Conservation (phyloP, 1,139 yeast species). For the Yamadazyma mexicana region DNA sequence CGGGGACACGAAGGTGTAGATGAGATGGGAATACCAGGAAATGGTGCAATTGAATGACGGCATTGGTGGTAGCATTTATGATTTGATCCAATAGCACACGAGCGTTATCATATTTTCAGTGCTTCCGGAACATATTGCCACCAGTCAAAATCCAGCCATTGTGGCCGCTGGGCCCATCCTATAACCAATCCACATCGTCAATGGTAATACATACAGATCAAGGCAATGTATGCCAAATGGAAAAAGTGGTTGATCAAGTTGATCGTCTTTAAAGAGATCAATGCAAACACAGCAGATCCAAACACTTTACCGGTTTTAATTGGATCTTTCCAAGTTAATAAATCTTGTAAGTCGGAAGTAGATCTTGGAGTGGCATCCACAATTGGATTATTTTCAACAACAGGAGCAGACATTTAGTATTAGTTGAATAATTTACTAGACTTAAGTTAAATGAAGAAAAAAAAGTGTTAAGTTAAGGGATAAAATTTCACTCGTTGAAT, state of each 20-base stretch:
- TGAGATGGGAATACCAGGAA: no score
- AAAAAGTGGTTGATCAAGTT: constrained; percentile 69
- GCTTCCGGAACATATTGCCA: no score
- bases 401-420: constrained; percentile 15
- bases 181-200: no score
- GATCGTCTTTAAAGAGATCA: constrained; percentile 67
- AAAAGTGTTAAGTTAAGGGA: constrained; percentile 7
- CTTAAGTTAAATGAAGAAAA: no score
- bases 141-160: no score
- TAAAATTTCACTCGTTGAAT: constrained; percentile 9
- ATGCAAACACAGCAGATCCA: constrained; percentile 58
- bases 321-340: constrained; percentile 86
- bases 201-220: constrained; percentile 45
- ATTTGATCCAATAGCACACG: constrained; percentile 7
- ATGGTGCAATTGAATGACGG: no score
- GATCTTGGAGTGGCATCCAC: constrained; percentile 6
- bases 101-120: no score
- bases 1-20: not conserved
- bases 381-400: constrained; percentile 4
- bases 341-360: constrained; percentile 19
- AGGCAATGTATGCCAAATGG: constrained; percentile 49
- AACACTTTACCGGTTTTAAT: constrained; percentile 74
- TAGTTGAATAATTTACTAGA: constrained; percentile 9
- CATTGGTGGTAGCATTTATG: no score
- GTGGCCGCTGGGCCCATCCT: no score